Evolutionary conservation across 2,329 filamentous ascomycete species (phyloP).

Genomic region (Diplodia seriata): DNA sequence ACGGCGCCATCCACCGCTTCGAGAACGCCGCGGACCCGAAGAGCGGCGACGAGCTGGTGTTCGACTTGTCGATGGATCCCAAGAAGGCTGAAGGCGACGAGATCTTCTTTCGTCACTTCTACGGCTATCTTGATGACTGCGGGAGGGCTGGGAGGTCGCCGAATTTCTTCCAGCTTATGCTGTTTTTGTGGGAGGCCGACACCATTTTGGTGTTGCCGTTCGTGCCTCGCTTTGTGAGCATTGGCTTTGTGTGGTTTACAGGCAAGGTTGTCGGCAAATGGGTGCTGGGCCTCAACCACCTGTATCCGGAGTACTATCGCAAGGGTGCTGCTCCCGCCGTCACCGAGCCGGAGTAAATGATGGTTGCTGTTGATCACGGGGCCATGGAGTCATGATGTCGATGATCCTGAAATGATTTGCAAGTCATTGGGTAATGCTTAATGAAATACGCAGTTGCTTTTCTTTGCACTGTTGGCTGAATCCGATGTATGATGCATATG

Average conservation of each 20-base stretch:
- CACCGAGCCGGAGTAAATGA: background rate
- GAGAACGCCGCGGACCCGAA: conserved; percentile 19
- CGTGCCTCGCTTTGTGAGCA: conserved; percentile 12
- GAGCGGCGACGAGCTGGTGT: conserved; percentile 20
- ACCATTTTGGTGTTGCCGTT: conserved; percentile 28
- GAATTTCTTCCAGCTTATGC: conserved; percentile 29
- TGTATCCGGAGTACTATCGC: conserved; percentile 19
- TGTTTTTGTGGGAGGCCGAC: conserved; percentile 28
- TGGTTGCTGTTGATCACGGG: background rate
- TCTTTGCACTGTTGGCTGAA: too few species aligned
- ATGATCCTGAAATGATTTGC: background rate
- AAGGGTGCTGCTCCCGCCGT: conserved; percentile 2
- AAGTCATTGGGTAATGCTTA: background rate
- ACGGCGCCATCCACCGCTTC: conserved; percentile 29
- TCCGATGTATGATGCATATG: too few species aligned
- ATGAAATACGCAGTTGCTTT: background rate
- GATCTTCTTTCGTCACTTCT: conserved; percentile 32
- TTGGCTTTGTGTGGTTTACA: conserved; percentile 17
- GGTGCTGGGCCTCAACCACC: conserved; percentile 18
- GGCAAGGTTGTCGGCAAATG: conserved; percentile 13
- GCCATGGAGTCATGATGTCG: background rate
- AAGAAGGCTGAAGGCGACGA: conserved; percentile 23
- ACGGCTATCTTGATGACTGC: conserved; percentile 31
- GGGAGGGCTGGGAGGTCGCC: conserved; percentile 1
- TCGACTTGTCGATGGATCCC: conserved; percentile 29